Evolutionary conservation across 2,329 filamentous ascomycete genomes (phyloP), one percentile per base, ranked within the genome.

Genomic region (Colletotrichum lentis): DNA sequence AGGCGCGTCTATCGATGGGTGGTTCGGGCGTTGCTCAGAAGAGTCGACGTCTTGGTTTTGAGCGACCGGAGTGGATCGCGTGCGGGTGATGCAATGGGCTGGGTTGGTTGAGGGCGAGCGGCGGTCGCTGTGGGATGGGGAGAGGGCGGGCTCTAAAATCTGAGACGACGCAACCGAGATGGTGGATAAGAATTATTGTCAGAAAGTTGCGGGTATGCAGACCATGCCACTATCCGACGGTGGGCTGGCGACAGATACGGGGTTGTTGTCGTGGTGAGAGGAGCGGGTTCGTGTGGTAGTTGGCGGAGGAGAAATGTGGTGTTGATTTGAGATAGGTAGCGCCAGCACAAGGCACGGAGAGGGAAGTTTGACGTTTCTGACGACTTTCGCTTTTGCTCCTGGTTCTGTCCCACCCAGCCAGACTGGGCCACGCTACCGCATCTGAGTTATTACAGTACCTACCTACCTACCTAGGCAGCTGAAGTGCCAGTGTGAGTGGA

Each of bases 11-110:
- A 71, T 72, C 57, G 63, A 67, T 54, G 62, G 60, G 47, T 18
- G 57, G 41, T 24, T 69, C 57, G 60, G 50, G 49, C 35, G 59
- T 62, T 58, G 67, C 54, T 64, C 16, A 64, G 44, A 47, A 37
- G 44, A 50, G 62, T 62, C 49, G 69, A 69, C 50, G 58, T 62
- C 68, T 47, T 49, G 56, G 56, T 54, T 67, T 62, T 62, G 61
- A 57, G 69, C 67, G 70, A 72, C 72, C 71, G 69, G 59, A 69
- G 70, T 71, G 70, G 73, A 73, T 73, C 71, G 74, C 73, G 71
- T 72, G 74, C 71, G 61, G 70, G 73, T 73, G 74, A 75, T 75
- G 74, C 74, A 75, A 75, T 74, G 71, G 62, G 65, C 58, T 69
- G 49, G 62, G 62, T 61, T 69, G 49, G 69, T 60, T 69, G 56